phyloP scores from a whole-genome alignment of 2,329 filamentous ascomycete species.

The Sporothrix sp. region DNA sequence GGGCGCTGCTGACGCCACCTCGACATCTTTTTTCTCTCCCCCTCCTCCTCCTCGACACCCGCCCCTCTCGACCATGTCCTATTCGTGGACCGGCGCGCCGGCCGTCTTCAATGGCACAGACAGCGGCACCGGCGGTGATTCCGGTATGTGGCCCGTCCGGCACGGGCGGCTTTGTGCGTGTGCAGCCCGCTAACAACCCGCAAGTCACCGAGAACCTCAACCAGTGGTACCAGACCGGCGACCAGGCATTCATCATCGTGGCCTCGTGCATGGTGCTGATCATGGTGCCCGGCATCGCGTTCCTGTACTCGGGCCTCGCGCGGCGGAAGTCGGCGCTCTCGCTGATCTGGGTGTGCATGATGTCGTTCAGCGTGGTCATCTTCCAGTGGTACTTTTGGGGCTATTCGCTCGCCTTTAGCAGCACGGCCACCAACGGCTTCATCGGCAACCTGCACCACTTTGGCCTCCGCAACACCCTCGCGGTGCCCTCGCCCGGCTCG shows the following conservation, averaged over 20 bases:
- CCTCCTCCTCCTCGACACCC: not conserved
- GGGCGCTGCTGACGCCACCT: too few species aligned
- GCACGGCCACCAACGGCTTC: constrained; percentile 71
- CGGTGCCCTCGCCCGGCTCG: constrained; percentile 74
- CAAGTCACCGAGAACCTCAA: constrained; percentile 78
- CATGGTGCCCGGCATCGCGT: constrained; percentile 94
- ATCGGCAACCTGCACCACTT: constrained; percentile 89
- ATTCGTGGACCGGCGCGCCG: constrained; percentile 49
- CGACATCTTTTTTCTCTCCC: not conserved
- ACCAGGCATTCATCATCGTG: constrained; percentile 88
- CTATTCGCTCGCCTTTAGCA: constrained; percentile 87
- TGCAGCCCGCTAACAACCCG: not conserved
- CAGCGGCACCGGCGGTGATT: constrained; percentile 60
- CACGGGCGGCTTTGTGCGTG: not conserved
- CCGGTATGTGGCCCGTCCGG: constrained; percentile 60
- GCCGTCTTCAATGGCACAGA: constrained; percentile 55
- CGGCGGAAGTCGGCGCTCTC: constrained; percentile 94
- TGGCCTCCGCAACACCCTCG: constrained; percentile 76
- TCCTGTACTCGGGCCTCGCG: constrained; percentile 96
- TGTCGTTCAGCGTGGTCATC: constrained; percentile 77
- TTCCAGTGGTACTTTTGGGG: constrained; percentile 99
- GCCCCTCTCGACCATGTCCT: constrained; percentile 39
- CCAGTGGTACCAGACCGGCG: constrained; percentile 87
- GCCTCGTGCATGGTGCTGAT: constrained; percentile 86
- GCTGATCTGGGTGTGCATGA: constrained; percentile 96